Percentiles rank a stretch among this genome's conserved stretches.
These are phyloP conservation scores for Ogataea pini DNA, from an alignment of 805 yeast species.

Conservation along the genomic window DNA sequence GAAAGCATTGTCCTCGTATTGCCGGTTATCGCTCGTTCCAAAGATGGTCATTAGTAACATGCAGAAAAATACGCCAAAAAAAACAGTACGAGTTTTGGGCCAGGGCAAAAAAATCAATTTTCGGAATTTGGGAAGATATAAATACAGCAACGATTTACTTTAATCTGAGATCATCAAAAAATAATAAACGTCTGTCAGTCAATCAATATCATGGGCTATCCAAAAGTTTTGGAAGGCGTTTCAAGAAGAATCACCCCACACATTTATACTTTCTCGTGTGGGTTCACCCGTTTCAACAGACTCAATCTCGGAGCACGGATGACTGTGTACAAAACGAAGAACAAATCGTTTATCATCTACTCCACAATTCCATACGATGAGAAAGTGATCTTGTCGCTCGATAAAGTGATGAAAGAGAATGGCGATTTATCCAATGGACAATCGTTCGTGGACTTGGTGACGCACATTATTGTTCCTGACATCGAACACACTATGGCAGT, in stretches of 20 bases:
- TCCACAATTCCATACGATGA: constrained; percentile 58
- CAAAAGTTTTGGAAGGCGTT: constrained; percentile 40
- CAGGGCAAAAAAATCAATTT: neutral
- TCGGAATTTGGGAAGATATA: too few relatives aligned
- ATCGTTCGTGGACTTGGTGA: constrained; percentile 39
- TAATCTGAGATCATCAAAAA: too few relatives aligned
- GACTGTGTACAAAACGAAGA: constrained; percentile 36
- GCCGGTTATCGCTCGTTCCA: neutral
- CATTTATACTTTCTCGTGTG: constrained; percentile 38
- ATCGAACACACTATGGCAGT: constrained; percentile 67
- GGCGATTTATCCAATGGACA: constrained; percentile 36
- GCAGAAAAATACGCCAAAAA: neutral
- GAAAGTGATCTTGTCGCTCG: constrained; percentile 43
- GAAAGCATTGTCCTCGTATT: too few relatives aligned
- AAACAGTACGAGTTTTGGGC: neutral
- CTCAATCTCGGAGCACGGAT: constrained; percentile 42
- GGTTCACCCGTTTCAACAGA: constrained; percentile 32
- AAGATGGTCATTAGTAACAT: neutral
- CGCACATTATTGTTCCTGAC: constrained; percentile 62
- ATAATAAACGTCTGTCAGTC: too few relatives aligned
- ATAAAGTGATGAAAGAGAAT: constrained; percentile 24
- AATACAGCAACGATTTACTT: too few relatives aligned
- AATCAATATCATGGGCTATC: constrained; percentile 39
- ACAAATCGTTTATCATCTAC: constrained; percentile 47
- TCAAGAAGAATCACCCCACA: constrained; percentile 36